Base-by-base conservation (phyloP, 306 rosid genomes). In the Corylus americana region DNA sequence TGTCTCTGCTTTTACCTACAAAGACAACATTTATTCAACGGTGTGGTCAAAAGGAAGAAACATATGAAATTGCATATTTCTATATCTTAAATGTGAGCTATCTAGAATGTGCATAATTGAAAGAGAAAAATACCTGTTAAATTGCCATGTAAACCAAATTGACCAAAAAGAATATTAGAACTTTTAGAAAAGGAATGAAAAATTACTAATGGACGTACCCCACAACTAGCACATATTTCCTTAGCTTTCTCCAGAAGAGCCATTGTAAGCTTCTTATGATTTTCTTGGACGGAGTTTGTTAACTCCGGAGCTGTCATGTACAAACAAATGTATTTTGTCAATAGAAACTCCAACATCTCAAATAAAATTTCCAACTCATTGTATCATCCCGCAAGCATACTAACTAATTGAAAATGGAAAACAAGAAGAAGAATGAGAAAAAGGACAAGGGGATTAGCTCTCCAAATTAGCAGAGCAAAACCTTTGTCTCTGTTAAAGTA, bases 181-280 rank as follows among this genome's bases (percentile, higher is more conserved):
- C 37, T 67, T 22, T 67, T 0, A 67, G 20, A 67, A 39, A 2
- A 17, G 27, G 8, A 67, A 42, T 18, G 51, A 42, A 67, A 67
- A 22, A 20, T 59, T 49, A 49, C 0, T 59, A 8, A 11, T 20
- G 10, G 53, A 39, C 72, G 12, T 82, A 86, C 92, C 89, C 90
- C 92, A 50, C 77, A 83, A 73, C 47, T 81, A 12, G 83, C 81
- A 79, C 92, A 86, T 9, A 89, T 86, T 29, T 76, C 74, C 70
- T 82, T 86, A 37, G 92, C 90, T 76, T 78, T 89, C 64, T 80
- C 89, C 79, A 89, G 71, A 11, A 86, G 66, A 50, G 84, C 87
- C 71, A 63, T 54, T 12, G 79, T 79, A 59, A 84, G 55, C 83
- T 81, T 86, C 75, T 79, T 84, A 18, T 86, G 78, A 69, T 81